phyloP scores from a whole-genome alignment of 306 rosid genomes.

The Albizia julibrissin region DNA sequence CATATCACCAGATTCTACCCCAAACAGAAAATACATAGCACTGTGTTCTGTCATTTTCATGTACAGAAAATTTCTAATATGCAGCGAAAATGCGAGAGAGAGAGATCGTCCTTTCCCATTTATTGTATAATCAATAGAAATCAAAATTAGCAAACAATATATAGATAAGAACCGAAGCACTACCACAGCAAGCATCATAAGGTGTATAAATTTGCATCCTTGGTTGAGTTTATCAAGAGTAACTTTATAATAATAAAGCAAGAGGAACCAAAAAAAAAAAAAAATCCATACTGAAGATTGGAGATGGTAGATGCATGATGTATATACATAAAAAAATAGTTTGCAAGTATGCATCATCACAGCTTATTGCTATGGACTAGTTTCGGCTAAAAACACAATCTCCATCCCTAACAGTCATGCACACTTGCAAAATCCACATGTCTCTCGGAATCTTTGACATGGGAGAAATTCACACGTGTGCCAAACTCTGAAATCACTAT shows the following conservation, averaged over 20 bases:
- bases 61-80: background rate
- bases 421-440: constrained; percentile 13
- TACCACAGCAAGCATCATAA: background rate
- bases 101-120: background rate
- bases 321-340: constrained; percentile 1
- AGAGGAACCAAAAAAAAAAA: too few relatives aligned
- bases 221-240: constrained; percentile 11
- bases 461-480: background rate
- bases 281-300: background rate
- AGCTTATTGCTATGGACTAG: constrained; percentile 16
- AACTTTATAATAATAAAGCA: background rate
- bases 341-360: constrained; percentile 1
- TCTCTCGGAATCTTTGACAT: constrained; percentile 2
- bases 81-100: background rate
- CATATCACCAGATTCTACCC: background rate
- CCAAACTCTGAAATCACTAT: constrained; percentile 1
- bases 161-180: constrained; percentile 12
- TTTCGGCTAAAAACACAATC: background rate
- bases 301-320: constrained; percentile 8
- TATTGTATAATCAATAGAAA: background rate
- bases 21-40: background rate
- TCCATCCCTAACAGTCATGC: constrained; percentile 8
- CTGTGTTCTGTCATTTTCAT: background rate
- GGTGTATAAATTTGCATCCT: background rate
- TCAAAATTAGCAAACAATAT: constrained; percentile 10